phyloP scores from a whole-genome alignment of 2,329 filamentous ascomycete genomes.

The Fonsecaea erecta region DNA sequence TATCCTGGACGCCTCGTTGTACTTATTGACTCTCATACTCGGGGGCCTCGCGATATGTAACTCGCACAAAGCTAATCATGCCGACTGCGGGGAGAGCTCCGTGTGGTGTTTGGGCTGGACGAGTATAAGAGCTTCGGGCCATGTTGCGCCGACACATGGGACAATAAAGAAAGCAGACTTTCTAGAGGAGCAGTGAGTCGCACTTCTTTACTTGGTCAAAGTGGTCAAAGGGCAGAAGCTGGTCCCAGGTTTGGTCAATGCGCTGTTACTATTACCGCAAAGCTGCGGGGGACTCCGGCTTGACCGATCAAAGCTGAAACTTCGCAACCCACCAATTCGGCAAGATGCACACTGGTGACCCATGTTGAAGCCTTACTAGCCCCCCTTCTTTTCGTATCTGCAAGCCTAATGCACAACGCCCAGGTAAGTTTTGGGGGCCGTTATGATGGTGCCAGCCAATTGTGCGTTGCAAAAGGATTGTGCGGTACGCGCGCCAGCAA shows the following conservation, averaged over 20 bases:
- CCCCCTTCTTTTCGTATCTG: constrained; percentile 18
- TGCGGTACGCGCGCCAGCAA: constrained; percentile 9
- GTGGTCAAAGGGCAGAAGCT: background rate
- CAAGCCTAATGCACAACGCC: constrained; percentile 27
- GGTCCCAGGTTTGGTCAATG: background rate
- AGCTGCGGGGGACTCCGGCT: background rate
- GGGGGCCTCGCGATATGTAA: background rate
- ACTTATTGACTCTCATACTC: background rate
- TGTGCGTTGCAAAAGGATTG: constrained; percentile 12
- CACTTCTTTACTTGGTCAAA: background rate
- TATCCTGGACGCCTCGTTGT: background rate
- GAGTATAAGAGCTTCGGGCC: constrained; percentile 8
- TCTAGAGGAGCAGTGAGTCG: background rate
- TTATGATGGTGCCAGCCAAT: constrained; percentile 21
- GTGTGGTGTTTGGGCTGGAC: background rate
- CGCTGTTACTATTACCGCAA: background rate
- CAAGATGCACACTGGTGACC: constrained; percentile 2
- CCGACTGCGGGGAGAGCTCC: constrained; percentile 8
- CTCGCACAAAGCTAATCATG: background rate
- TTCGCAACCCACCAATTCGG: constrained; percentile 1
- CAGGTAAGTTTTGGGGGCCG: constrained; percentile 28
- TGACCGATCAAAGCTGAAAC: constrained; percentile 2
- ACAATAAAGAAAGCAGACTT: background rate
- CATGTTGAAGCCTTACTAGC: constrained; percentile 6
- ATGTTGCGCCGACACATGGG: constrained; percentile 12